phyloP scores from a whole-genome alignment of 768 basidiomycete species.

The Mycena haematopus region DNA sequence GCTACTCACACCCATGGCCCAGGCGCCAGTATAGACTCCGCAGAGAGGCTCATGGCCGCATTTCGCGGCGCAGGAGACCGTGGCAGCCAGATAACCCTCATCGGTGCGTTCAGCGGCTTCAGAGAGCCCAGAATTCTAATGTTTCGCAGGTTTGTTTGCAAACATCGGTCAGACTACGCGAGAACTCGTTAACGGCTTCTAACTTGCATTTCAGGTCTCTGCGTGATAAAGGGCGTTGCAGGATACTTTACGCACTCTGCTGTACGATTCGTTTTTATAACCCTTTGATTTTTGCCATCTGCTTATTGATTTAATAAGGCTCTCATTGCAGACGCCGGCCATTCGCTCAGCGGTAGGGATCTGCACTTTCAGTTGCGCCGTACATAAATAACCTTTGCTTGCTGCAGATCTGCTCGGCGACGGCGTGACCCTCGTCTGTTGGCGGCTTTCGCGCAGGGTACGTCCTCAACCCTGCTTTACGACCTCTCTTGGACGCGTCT shows the following conservation, averaged over 20 bases:
- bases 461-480: slow-evolving; percentile 34
- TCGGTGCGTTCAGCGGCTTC: slow-evolving; percentile 45
- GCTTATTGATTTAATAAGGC: too few relatives aligned
- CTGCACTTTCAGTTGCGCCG: background rate
- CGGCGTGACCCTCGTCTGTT: slow-evolving; percentile 63
- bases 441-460: slow-evolving; percentile 76
- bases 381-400: slow-evolving; percentile 7
- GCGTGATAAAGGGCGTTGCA: slow-evolving; percentile 83
- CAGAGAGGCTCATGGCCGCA: slow-evolving; percentile 72
- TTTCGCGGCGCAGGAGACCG: slow-evolving; percentile 74
- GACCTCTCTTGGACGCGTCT: slow-evolving; percentile 57
- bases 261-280: too few relatives aligned
- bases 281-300: too few relatives aligned
- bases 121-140: background rate
- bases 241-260: slow-evolving; percentile 93
- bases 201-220: slow-evolving; percentile 79
- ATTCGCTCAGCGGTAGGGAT: slow-evolving; percentile 79
- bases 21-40: slow-evolving; percentile 48
- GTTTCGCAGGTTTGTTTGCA: slow-evolving; percentile 59
- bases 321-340: slow-evolving; percentile 92
- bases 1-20: slow-evolving; percentile 56
- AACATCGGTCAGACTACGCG: slow-evolving; percentile 62
- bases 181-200: slow-evolving; percentile 46
- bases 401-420: slow-evolving; percentile 15
- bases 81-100: slow-evolving; percentile 83